These are phyloP conservation scores for Xylariales sp. DNA, from an alignment of 2,329 filamentous ascomycete species.

Conservation along the genomic window DNA sequence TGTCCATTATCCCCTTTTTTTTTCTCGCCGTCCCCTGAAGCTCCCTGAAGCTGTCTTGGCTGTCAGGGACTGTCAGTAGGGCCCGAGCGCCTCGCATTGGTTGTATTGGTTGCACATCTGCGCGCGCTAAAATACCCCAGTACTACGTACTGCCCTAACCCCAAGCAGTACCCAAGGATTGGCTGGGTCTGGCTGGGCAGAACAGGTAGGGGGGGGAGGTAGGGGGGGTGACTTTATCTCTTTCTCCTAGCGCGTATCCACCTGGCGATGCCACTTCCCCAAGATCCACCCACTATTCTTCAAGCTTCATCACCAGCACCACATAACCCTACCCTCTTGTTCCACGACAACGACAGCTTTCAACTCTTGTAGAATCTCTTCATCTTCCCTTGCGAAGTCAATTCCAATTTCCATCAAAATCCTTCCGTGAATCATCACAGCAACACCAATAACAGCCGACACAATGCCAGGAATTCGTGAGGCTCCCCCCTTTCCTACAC, in stretches of 20 bases:
- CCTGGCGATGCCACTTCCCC: slow-evolving; percentile 45
- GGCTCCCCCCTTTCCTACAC: slow-evolving; percentile 46
- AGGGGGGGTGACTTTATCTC: slow-evolving; percentile 29
- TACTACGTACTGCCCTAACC: too few relatives aligned
- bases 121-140: slow-evolving; percentile 38
- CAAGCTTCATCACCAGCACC: slow-evolving; percentile 20
- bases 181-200: slow-evolving; percentile 39
- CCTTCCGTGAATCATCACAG: slow-evolving; percentile 2
- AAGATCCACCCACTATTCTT: slow-evolving; percentile 42
- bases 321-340: slow-evolving; percentile 28
- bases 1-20: slow-evolving; percentile 11
- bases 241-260: slow-evolving; percentile 38
- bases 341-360: slow-evolving; percentile 28
- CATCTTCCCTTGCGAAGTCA: slow-evolving; percentile 27
- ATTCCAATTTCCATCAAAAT: neutral
- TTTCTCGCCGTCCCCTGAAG: neutral
- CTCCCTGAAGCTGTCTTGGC: slow-evolving; percentile 24
- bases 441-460: slow-evolving; percentile 42
- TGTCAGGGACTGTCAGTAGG: slow-evolving; percentile 25
- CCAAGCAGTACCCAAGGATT: slow-evolving; percentile 15
- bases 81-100: slow-evolving; percentile 38
- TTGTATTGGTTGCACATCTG: slow-evolving; percentile 20
- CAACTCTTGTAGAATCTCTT: slow-evolving; percentile 13
- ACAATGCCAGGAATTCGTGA: slow-evolving; percentile 66
- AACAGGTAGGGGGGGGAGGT: too few relatives aligned